These are phyloP conservation scores for Tetracentron sinense DNA, from an alignment of 164 flowering plant species.

Conservation along the genomic window DNA sequence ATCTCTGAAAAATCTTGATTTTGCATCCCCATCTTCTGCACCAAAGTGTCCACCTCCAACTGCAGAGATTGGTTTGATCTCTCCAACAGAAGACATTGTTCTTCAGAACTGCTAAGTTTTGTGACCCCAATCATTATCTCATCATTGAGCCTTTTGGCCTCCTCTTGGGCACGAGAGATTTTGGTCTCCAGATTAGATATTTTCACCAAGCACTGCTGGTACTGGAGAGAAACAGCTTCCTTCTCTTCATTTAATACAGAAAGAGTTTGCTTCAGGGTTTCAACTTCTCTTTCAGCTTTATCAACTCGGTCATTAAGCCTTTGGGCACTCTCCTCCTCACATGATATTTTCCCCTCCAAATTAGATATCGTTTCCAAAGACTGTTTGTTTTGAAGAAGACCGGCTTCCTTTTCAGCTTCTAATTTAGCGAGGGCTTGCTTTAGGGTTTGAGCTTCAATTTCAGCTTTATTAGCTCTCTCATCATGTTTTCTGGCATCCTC, in stretches of 20 bases:
- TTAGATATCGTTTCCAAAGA: conserved; percentile 26
- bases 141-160: conserved; percentile 43
- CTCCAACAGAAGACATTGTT: conserved; percentile 44
- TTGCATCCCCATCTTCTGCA: conserved; percentile 45
- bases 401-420: conserved; percentile 55
- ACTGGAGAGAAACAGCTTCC: conserved; percentile 38
- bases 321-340: conserved; percentile 28
- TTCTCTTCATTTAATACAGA: conserved; percentile 42
- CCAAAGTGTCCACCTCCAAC: conserved; percentile 48
- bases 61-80: conserved; percentile 54
- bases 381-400: conserved; percentile 36
- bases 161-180: conserved; percentile 40
- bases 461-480: conserved; percentile 56
- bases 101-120: conserved; percentile 52
- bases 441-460: conserved; percentile 43
- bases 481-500: conserved; percentile 36
- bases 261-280: conserved; percentile 38
- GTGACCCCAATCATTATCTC: conserved; percentile 38
- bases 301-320: conserved; percentile 35
- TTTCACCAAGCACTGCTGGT: conserved; percentile 43
- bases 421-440: conserved; percentile 44
- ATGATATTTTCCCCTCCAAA: conserved; percentile 12
- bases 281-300: conserved; percentile 47
- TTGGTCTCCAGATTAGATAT: conserved; percentile 48
- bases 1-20: conserved; percentile 59